These are phyloP conservation scores for Scolecobasidium constrictum DNA, from an alignment of 2,329 filamentous ascomycete species.

Conservation along the genomic window DNA sequence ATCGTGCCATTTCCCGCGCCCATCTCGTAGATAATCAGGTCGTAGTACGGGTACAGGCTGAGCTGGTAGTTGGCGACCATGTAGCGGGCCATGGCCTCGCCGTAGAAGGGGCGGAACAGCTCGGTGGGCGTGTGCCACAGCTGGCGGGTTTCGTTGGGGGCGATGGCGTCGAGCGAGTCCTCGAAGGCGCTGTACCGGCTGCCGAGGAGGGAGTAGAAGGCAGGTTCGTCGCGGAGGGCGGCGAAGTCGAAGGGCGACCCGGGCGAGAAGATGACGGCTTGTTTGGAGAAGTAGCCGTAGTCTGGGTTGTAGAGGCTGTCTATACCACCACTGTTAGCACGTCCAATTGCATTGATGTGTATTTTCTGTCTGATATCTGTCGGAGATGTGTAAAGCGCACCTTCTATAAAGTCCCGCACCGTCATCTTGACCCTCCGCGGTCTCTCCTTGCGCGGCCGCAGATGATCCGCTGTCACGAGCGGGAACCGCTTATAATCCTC, in stretches of 20 bases:
- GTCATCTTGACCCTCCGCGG: conserved; percentile 92
- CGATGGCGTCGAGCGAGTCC: conserved; percentile 65
- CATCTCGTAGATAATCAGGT: conserved; percentile 98
- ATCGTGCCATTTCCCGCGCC: conserved; percentile 93
- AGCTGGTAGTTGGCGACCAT: conserved; percentile 93
- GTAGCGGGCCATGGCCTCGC: conserved; percentile 93
- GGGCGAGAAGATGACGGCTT: conserved; percentile 90
- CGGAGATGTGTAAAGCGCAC: conserved; percentile 40
- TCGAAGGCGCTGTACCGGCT: conserved; percentile 83
- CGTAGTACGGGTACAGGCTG: conserved; percentile 87
- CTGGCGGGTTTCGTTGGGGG: conserved; percentile 68
- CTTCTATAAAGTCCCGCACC: conserved; percentile 94
- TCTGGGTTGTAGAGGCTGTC: conserved; percentile 90
- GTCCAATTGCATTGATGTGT: conserved; percentile 3
- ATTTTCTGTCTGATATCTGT: too few relatives aligned
- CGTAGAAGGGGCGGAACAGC: conserved; percentile 92
- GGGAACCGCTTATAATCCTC: conserved; percentile 77
- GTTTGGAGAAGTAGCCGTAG: conserved; percentile 94
- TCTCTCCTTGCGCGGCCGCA: conserved; percentile 62
- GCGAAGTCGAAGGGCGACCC: conserved; percentile 87
- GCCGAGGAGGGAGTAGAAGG: conserved; percentile 69
- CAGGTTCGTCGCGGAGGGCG: conserved; percentile 67
- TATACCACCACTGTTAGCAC: conserved; percentile 24
- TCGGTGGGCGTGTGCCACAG: conserved; percentile 98
- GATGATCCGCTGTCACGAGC: conserved; percentile 69